Percentiles rank a stretch among this genome's conserved stretches.
phyloP scores from a whole-genome alignment of 208 protist species.

The Trypanosoma scelopori region DNA sequence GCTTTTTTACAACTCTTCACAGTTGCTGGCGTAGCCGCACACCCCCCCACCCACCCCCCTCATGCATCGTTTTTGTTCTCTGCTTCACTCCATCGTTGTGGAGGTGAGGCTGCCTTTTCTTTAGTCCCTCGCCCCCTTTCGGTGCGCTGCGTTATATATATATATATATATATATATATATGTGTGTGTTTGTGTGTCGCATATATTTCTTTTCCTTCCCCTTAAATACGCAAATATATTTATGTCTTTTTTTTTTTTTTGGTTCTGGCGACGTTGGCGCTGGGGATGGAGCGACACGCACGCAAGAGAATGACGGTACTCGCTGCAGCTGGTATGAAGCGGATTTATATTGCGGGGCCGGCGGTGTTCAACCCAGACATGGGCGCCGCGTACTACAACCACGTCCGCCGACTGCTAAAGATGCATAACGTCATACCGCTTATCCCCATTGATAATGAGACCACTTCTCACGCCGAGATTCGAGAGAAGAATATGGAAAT shows the following conservation, averaged over 20 bases:
- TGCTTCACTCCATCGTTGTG: not conserved
- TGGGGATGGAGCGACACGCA: no score
- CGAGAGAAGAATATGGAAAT: slow-evolving; percentile 76
- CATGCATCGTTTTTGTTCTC: slow-evolving; percentile 13
- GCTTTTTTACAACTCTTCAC: slow-evolving; percentile 32
- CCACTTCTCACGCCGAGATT: slow-evolving; percentile 47
- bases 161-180: no score
- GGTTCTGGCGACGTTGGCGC: no score
- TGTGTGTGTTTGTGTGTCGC: not conserved
- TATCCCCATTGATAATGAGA: slow-evolving; percentile 60
- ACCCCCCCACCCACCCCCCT: slow-evolving; percentile 7
- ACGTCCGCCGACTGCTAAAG: slow-evolving; percentile 43
- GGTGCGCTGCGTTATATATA: no score
- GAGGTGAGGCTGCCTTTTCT: not conserved
- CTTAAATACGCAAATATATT: no score
- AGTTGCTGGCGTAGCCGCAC: slow-evolving; percentile 1
- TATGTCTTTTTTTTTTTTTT: slow-evolving; percentile 1
- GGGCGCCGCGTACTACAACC: slow-evolving; percentile 54
- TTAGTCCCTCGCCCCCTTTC: not conserved
- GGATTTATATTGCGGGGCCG: slow-evolving; percentile 82
- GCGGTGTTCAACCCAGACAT: slow-evolving; percentile 71
- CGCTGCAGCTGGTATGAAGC: slow-evolving; percentile 32
- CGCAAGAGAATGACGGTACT: no score
- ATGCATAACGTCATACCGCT: slow-evolving; percentile 46
- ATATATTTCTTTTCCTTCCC: slow-evolving; percentile 12